phyloP scores from a whole-genome alignment of 2,329 filamentous ascomycete species.

The Ceratocystis variospora region DNA sequence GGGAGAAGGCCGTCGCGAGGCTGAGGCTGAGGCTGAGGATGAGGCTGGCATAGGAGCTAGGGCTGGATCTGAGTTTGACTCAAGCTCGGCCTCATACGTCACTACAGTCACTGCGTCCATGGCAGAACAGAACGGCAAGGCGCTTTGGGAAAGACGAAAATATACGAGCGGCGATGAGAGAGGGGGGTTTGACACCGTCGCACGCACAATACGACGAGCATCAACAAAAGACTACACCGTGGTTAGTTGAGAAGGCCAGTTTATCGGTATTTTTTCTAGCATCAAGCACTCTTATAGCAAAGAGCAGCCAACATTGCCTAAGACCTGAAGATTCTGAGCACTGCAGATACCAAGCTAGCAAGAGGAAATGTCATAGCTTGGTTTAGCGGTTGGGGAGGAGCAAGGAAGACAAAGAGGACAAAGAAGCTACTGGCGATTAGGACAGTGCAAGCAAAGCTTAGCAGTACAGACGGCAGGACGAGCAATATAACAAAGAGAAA shows the following conservation, averaged over 20 bases:
- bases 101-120: not conserved
- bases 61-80: not conserved
- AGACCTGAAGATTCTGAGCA: not conserved
- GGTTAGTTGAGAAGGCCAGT: no score
- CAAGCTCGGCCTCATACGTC: conserved; percentile 6
- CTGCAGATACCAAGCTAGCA: not conserved
- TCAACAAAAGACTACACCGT: no score
- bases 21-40: not conserved
- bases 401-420: not conserved
- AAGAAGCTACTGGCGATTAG: not conserved
- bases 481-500: not conserved
- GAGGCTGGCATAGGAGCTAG: not conserved
- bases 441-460: not conserved
- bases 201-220: no score
- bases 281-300: not conserved
- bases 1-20: not conserved
- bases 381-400: not conserved
- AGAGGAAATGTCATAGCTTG: conserved; percentile 2
- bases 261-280: not conserved
- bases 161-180: not conserved
- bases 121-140: not conserved
- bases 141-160: not conserved
- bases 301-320: not conserved
- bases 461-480: not conserved
- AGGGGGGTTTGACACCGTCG: not conserved